Base-by-base conservation (phyloP, 2,329 filamentous ascomycete genomes). In the Fonsecaea erecta region DNA sequence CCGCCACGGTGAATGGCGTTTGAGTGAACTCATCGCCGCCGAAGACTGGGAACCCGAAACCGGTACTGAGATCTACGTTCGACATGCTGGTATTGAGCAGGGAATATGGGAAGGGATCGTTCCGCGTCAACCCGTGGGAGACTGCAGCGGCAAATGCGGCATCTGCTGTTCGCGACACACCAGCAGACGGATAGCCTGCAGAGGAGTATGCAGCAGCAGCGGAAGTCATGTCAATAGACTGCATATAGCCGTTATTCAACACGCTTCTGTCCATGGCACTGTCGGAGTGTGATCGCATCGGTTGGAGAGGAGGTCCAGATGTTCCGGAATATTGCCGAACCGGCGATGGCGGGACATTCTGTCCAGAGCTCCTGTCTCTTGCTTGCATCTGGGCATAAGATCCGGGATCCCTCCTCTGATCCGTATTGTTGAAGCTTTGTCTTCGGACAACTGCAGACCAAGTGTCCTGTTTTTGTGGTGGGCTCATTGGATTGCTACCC, bases 1-100 rank as follows among this genome's bases (percentile, higher is more conserved):
- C 92, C 0, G 91, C 90, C 80, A 96, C 90, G 8, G 90, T 89
- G 74, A 94, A 94, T 0, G 94, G 93, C 2, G 93, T 96, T 63
- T 94, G 91, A 71, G 91, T 93, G 40, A 60, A 46, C 18, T 87
- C 89, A 72, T 96, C 92, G 28, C 86, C 88, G 16, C 92, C 92
- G 77, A 97, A 97, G 28, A 97, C 89, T 0, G 94, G 92, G 71
- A 96, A 91, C 3, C 90, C 75, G 65, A 76, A 81, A 4, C 74
- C 72, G 12, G 74, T 72, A 58, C 77, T 74, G 18, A 77, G 72
- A 53, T 81, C 79, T 14, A 79, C 74, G 32, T 73, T 71, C 24
- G 74, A 64, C 60, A 69, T 71, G 48, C 62, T 60, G 16, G 58
- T 62, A 37, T 64, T 67, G 28, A 72, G 52, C 24, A 68, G 16